Conservation (phyloP, 2,329 filamentous ascomycete species). For the Tympanopsis confertula region DNA sequence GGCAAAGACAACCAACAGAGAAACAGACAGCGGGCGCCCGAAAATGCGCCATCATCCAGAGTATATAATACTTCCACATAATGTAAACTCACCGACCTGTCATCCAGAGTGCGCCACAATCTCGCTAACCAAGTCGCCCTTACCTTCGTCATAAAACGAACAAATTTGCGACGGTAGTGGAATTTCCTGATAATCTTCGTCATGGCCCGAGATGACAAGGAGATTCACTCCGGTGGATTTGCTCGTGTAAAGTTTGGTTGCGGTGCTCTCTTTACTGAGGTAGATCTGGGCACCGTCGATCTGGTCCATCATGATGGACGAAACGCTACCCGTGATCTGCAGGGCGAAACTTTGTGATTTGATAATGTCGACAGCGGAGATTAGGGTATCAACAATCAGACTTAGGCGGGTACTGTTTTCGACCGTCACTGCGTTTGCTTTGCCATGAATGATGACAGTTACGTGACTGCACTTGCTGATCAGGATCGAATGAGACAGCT, state of each 20-base stretch:
- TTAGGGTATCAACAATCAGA: constrained; percentile 76
- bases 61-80: constrained; percentile 5
- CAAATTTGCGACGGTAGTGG: constrained; percentile 84
- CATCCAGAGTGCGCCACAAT: constrained; percentile 94
- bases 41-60: too few relatives aligned
- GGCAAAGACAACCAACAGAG: too few relatives aligned
- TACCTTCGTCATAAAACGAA: constrained; percentile 55
- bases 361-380: constrained; percentile 87
- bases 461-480: constrained; percentile 87
- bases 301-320: constrained; percentile 84
- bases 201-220: constrained; percentile 59
- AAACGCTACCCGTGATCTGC: constrained; percentile 77
- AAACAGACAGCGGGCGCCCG: too few relatives aligned
- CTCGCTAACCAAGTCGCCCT: constrained; percentile 74
- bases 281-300: constrained; percentile 85
- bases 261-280: constrained; percentile 66
- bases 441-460: constrained; percentile 79
- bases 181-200: constrained; percentile 77
- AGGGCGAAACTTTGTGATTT: constrained; percentile 89
- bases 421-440: constrained; percentile 91
- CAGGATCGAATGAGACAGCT: constrained; percentile 77
- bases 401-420: constrained; percentile 81
- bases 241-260: constrained; percentile 76
- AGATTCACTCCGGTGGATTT: constrained; percentile 83
- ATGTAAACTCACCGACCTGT: constrained; percentile 3